Percentiles rank a stretch among this genome's conserved stretches.
These are phyloP conservation scores for Lumnitzera racemosa DNA, from an alignment of 345 rosid species.

Conservation along the genomic window DNA sequence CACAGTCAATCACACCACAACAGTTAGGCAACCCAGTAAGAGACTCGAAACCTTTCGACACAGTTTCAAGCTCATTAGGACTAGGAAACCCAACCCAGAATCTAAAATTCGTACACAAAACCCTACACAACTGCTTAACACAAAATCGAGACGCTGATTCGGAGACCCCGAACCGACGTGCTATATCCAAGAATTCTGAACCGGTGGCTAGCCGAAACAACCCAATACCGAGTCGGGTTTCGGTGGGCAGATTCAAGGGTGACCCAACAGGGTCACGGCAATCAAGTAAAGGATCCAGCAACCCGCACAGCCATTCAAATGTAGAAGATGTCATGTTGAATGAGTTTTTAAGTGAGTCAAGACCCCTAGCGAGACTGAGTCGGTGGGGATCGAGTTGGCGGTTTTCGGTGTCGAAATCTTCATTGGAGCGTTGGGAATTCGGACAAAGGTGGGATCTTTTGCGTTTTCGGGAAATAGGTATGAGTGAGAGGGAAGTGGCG, in stretches of 20 bases:
- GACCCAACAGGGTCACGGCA: constrained; percentile 64
- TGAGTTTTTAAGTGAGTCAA: constrained; percentile 33
- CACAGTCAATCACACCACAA: constrained; percentile 51
- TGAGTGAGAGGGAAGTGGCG: constrained; percentile 30
- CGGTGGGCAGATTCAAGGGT: constrained; percentile 47
- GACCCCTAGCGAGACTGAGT: constrained; percentile 20
- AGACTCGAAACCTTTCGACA: constrained; percentile 35
- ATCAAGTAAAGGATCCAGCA: constrained; percentile 62
- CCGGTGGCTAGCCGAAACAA: constrained; percentile 49
- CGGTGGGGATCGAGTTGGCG: not conserved
- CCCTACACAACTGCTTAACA: constrained; percentile 54
- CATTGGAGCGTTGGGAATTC: constrained; percentile 21
- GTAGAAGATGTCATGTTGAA: constrained; percentile 53
- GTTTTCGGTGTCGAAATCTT: constrained; percentile 6
- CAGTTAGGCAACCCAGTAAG: constrained; percentile 51
- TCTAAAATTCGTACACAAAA: constrained; percentile 64
- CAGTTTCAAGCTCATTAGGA: constrained; percentile 33
- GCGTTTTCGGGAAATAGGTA: constrained; percentile 38
- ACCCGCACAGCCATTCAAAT: constrained; percentile 58
- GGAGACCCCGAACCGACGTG: constrained; percentile 45
- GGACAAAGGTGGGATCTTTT: constrained; percentile 34
- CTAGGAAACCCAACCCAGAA: constrained; percentile 61
- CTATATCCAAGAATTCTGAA: constrained; percentile 36
- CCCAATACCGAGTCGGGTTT: constrained; percentile 54
- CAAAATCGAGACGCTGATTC: constrained; percentile 57